Evolutionary conservation across 2,329 filamentous ascomycete genomes (phyloP).

Genomic region (Sporothrix euskadiensis): DNA sequence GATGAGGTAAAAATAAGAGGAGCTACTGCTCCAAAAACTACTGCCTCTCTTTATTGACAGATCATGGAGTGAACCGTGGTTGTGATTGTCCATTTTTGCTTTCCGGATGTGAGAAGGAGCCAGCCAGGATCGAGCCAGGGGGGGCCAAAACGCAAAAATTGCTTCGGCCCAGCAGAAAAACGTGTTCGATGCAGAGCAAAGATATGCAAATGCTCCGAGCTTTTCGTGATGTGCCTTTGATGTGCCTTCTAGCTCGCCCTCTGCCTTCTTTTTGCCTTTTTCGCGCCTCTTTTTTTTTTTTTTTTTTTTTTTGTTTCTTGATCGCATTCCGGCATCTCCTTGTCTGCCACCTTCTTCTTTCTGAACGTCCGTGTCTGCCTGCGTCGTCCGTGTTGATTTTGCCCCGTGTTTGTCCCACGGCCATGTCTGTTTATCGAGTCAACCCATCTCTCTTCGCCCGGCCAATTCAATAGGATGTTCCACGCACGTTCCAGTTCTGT

Average conservation of each 20-base stretch:
- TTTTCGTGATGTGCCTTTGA: conserved; percentile 1
- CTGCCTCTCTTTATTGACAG: not conserved
- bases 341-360: conserved; percentile 4
- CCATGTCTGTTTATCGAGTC: not conserved
- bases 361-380: not conserved
- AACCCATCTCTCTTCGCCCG: not conserved
- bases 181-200: conserved; percentile 13
- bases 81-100: not conserved
- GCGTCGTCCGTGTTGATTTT: not conserved
- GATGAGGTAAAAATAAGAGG: not conserved
- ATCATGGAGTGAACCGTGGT: not conserved
- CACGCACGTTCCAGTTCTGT: not conserved
- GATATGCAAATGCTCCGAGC: not conserved
- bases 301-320: not conserved
- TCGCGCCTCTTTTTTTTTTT: not conserved
- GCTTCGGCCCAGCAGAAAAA: not conserved
- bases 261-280: not conserved
- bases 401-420: not conserved
- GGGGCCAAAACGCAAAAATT: not conserved
- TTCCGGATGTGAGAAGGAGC: not conserved
- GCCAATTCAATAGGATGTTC: not conserved
- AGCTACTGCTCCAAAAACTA: not conserved
- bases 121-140: not conserved
- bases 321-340: not conserved
- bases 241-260: not conserved